Evolutionary conservation across 768 basidiomycete genomes (phyloP), one percentile per base, ranked within the genome.

Genomic region (Hydnomerulius pinastri): DNA sequence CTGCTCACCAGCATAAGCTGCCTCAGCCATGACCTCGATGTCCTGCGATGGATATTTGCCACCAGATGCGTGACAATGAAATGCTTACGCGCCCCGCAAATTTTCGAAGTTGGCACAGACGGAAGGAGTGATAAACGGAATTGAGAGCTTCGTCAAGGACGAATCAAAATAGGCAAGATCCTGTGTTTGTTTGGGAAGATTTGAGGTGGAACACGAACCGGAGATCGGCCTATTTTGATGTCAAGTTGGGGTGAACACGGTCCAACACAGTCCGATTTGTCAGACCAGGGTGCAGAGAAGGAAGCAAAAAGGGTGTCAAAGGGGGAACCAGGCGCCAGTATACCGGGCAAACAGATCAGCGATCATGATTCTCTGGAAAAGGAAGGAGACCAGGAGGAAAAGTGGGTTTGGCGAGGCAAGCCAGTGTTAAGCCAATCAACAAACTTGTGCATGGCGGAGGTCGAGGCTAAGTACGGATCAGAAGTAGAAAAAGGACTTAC

Each of bases 21-120:
- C 53, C 48, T 64, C 57, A 15, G 64, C 46, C 70, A 72, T 69
- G 33, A 27, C 6, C 21, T 11, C n/a, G 23, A 24, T 27, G 24
- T 24, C 25, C 6, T 24, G 39, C 15, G 18, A 39, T 20, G 24
- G 23, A 40, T 24, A 23, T 15, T 15, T 41, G 24, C 39, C 39
- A 41, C 39, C 39, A 27, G n/a, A 41, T 15, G 23, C 7, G 39
- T 15, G 21, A 24, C 39, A 35, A 35, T 25, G 39, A 25, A 23
- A 24, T 41, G 39, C 29, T 33, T 29, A 18, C 13, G 29, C 29
- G 29, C 39, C 39, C 23, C 39, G 23, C 17, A 44, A 35, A 25
- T 13, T 29, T 9, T 28, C 27, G 27, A 29, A 6, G 40, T 18
- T 41, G 23, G 12, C 11, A 18, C 40, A 44, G 20, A 21, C 23